Evolutionary conservation across 441 rosid species (phyloP).

Genomic region (Erysimum pusillum): DNA sequence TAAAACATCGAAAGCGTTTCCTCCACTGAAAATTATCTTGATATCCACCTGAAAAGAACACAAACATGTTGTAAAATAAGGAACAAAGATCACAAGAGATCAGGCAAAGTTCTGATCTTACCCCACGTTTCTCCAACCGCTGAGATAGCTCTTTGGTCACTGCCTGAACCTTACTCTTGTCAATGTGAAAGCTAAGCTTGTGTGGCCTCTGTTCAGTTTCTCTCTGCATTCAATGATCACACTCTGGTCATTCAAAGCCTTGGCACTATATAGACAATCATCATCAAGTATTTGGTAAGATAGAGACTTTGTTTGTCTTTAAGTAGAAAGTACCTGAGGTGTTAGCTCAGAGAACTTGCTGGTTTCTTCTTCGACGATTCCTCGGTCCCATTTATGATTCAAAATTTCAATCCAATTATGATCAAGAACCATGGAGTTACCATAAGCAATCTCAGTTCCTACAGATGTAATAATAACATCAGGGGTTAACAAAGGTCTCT

Average conservation of each 20-base stretch:
- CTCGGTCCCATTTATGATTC: constrained; percentile 81
- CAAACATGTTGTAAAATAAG: not conserved
- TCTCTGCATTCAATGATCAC: constrained; percentile 54
- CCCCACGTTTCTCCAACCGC: constrained; percentile 69
- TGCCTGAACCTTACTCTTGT: constrained; percentile 71
- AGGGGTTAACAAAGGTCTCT: constrained; percentile 91
- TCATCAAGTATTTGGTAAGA: constrained; percentile 28
- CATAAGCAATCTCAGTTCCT: constrained; percentile 94
- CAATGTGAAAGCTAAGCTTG: constrained; percentile 83
- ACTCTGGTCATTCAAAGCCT: constrained; percentile 7
- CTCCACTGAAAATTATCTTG: constrained; percentile 93
- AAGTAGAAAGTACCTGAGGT: constrained; percentile 65
- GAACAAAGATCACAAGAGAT: not conserved
- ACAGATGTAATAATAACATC: constrained; percentile 91
- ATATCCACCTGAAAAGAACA: constrained; percentile 70
- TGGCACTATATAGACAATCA: not conserved
- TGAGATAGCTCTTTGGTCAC: constrained; percentile 65
- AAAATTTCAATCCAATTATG: constrained; percentile 77
- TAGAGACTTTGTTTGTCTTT: not conserved
- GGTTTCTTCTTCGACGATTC: constrained; percentile 74
- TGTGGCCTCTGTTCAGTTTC: constrained; percentile 85
- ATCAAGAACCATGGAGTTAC: constrained; percentile 79
- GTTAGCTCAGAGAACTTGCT: constrained; percentile 80
- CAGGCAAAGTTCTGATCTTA: constrained; percentile 41
- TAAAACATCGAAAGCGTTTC: constrained; percentile 91